Conservation (phyloP, 306 rosid species). For the Luffa aegyptiaca region DNA sequence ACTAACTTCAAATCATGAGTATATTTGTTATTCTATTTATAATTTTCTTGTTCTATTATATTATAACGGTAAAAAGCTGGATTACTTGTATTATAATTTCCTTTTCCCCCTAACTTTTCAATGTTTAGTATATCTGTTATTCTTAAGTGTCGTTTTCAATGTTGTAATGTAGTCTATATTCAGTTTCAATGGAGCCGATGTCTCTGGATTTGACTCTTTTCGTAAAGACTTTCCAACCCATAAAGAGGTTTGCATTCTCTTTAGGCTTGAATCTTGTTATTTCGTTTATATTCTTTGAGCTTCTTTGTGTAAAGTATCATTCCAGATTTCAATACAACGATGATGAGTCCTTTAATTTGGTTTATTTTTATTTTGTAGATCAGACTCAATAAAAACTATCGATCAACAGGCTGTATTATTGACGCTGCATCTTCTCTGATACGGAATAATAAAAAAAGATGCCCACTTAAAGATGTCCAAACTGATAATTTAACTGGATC, state of each 20-base stretch:
- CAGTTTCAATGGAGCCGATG: constrained; percentile 94
- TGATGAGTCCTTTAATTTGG: constrained; percentile 10
- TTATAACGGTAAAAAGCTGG: background rate
- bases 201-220: constrained; percentile 80
- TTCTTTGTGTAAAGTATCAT: background rate
- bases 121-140: constrained; percentile 2
- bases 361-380: constrained; percentile 35
- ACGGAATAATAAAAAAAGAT: constrained; percentile 57
- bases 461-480: constrained; percentile 53
- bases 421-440: constrained; percentile 93
- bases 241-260: constrained; percentile 61
- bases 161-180: constrained; percentile 69
- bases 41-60: background rate
- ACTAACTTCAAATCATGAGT: background rate
- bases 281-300: background rate
- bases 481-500: constrained; percentile 85
- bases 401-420: constrained; percentile 82
- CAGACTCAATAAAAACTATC: constrained; percentile 82
- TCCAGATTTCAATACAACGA: background rate
- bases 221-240: constrained; percentile 66
- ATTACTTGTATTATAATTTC: background rate
- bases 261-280: constrained; percentile 2
- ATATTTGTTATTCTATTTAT: background rate
- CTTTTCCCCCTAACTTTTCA: background rate
- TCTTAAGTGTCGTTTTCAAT: constrained; percentile 16